Evolutionary conservation across 306 rosid genomes (phyloP).

Genomic region (Notholithocarpus densiflorus): DNA sequence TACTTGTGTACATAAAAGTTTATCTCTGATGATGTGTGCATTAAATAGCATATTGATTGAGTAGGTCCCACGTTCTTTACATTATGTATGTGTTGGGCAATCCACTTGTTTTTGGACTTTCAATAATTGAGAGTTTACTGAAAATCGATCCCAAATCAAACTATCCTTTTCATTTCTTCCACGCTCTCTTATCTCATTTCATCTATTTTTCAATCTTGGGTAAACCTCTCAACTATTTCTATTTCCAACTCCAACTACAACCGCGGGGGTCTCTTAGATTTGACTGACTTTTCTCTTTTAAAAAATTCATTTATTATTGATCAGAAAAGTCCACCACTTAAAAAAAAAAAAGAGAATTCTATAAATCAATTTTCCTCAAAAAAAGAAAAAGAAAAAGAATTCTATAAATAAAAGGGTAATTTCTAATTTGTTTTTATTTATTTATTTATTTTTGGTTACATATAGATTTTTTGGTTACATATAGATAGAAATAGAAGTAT

Average conservation of each 20-base stretch:
- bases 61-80: slow-evolving; percentile 36
- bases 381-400: too few relatives aligned
- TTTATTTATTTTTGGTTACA: too few relatives aligned
- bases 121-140: slow-evolving; percentile 54
- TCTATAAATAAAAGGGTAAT: too few relatives aligned
- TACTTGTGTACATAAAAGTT: slow-evolving; percentile 20
- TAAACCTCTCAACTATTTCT: neutral
- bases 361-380: too few relatives aligned
- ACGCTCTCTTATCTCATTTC: neutral
- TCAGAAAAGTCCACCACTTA: neutral
- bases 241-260: neutral
- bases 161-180: neutral
- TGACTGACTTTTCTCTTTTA: neutral
- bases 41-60: slow-evolving; percentile 50
- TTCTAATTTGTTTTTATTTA: too few relatives aligned
- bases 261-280: neutral
- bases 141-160: slow-evolving; percentile 21
- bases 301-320: neutral
- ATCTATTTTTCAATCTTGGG: too few relatives aligned
- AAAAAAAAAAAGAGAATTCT: too few relatives aligned
- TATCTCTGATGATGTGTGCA: slow-evolving; percentile 39
- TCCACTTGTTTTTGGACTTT: slow-evolving; percentile 43
- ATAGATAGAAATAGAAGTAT: too few relatives aligned
- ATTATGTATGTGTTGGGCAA: slow-evolving; percentile 33
- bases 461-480: too few relatives aligned